A percentile compares a stretch with the other conserved stretches of the same genome.
phyloP scores from a whole-genome alignment of 805 yeast genomes.

The Nakazawaea holstii region DNA sequence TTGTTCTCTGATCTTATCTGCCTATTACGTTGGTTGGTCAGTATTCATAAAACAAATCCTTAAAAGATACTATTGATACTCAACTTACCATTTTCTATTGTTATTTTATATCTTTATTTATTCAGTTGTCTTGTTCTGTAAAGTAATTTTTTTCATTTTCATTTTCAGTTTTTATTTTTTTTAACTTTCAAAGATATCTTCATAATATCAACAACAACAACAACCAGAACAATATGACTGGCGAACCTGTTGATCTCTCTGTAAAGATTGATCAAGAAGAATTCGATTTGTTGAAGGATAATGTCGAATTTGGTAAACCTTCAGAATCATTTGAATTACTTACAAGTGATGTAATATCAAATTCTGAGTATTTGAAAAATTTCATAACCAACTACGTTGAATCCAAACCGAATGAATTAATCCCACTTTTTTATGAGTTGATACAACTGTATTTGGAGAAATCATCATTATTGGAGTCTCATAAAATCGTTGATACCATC shows the following conservation, averaged over 20 bases:
- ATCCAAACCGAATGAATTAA: not conserved
- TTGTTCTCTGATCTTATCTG: conserved; percentile 59
- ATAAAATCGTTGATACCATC: not conserved
- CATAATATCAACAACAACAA: not conserved
- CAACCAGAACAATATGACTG: not conserved
- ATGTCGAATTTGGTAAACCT: conserved; percentile 6
- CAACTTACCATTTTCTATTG: no score
- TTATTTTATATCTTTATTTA: no score
- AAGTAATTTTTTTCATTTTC: no score
- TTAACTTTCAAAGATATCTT: no score
- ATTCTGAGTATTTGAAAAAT: not conserved
- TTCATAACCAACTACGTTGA: not conserved
- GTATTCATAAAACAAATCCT: no score
- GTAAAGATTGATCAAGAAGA: conserved; percentile 5
- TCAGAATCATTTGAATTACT: not conserved
- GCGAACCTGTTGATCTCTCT: not conserved
- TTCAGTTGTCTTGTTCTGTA: no score
- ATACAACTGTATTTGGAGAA: not conserved
- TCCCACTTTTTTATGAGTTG: conserved; percentile 4
- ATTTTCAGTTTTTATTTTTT: no score
- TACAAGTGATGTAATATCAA: not conserved
- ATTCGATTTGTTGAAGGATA: conserved; percentile 6
- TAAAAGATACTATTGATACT: no score
- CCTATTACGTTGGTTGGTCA: conserved; percentile 25
- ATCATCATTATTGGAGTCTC: not conserved